Evolutionary conservation across 2,329 filamentous ascomycete species (phyloP).

Genomic region (Celoporthe dispersa): DNA sequence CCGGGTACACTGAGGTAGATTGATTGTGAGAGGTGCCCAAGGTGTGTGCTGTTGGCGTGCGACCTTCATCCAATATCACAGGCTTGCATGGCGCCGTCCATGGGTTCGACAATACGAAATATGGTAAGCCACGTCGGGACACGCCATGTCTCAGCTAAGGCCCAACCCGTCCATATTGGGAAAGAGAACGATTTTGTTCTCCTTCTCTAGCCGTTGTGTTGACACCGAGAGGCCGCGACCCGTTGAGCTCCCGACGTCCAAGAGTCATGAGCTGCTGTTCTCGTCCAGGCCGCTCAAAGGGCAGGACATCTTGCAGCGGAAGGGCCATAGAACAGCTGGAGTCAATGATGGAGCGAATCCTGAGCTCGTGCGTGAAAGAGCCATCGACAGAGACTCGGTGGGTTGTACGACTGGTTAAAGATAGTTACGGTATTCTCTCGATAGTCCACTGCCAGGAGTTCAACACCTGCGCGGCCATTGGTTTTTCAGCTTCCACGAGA

Average conservation of each 20-base stretch:
- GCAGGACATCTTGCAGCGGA: background rate
- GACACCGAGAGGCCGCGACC: background rate
- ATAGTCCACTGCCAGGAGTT: background rate
- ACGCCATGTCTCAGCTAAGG: constrained; percentile 3
- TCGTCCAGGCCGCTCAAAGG: background rate
- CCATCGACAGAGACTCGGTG: background rate
- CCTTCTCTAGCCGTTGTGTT: background rate
- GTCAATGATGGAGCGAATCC: background rate
- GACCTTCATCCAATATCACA: background rate
- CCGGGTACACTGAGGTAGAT: background rate
- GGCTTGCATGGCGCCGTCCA: background rate
- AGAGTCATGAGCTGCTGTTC: background rate
- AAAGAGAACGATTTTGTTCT: background rate
- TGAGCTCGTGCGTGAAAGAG: background rate
- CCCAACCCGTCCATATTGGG: background rate
- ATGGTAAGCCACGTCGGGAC: background rate
- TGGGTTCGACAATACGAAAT: background rate
- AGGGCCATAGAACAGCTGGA: background rate
- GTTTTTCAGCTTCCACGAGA: background rate
- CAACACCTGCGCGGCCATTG: background rate
- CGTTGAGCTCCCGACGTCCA: background rate
- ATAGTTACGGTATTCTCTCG: background rate
- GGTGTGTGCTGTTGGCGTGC: background rate
- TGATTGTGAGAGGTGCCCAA: background rate
- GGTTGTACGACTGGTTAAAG: background rate